Evolutionary conservation across 768 basidiomycete species (phyloP).

Genomic region (Leccinum rimulosum): DNA sequence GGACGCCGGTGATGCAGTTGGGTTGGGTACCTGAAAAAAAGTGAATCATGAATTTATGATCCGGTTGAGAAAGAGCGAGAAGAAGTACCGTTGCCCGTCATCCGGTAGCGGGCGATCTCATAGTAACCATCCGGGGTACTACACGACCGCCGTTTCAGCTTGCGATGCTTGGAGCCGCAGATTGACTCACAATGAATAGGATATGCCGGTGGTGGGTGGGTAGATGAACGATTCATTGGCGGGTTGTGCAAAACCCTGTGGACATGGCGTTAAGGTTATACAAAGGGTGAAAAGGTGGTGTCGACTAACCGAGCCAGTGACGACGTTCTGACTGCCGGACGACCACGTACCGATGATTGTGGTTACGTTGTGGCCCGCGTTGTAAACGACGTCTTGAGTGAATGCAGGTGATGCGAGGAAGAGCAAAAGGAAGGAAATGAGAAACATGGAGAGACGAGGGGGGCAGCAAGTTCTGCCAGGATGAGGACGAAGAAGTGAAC

Average conservation of each 20-base stretch:
- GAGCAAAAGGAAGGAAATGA: conserved; percentile 25
- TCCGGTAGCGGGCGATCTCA: conserved; percentile 90
- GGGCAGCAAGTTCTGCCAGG: background rate
- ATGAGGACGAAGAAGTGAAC: background rate
- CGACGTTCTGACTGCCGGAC: conserved; percentile 70
- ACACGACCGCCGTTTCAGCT: conserved; percentile 1
- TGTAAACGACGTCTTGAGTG: conserved; percentile 40
- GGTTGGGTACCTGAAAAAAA: conserved; percentile 69
- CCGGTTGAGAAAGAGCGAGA: background rate
- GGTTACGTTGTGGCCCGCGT: conserved; percentile 62
- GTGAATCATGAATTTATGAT: background rate
- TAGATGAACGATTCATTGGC: conserved; percentile 79
- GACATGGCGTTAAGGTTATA: background rate
- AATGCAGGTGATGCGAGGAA: conserved; percentile 29
- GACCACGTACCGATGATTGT: conserved; percentile 80
- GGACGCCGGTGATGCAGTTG: conserved; percentile 83
- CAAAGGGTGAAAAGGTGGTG: background rate
- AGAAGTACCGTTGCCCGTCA: conserved; percentile 72
- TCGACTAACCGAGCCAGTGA: conserved; percentile 76
- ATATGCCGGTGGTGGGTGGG: conserved; percentile 82
- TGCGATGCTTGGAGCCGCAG: background rate
- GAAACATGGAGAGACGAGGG: conserved; percentile 9
- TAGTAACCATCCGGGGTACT: conserved; percentile 77
- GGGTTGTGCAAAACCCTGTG: conserved; percentile 82
- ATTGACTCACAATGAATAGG: conserved; percentile 77